Conservation (phyloP, 2,329 filamentous ascomycete species). For the Pseudogymnoascus sp. region DNA sequence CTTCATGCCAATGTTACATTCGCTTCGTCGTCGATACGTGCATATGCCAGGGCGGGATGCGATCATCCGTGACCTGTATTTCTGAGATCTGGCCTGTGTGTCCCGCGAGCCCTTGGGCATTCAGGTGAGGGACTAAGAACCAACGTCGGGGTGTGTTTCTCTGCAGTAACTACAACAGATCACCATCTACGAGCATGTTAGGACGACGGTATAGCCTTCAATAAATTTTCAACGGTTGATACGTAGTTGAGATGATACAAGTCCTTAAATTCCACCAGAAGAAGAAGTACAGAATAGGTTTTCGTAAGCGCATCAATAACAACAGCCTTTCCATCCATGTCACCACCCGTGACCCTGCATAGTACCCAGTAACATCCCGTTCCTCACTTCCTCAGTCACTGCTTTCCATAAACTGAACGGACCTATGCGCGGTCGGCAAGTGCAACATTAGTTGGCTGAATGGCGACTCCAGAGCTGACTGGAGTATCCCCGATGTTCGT, state of each 20-base stretch:
- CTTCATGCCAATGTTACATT: background rate
- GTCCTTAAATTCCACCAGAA: background rate
- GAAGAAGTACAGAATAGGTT: background rate
- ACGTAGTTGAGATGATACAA: background rate
- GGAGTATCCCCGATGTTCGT: background rate
- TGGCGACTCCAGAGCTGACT: background rate
- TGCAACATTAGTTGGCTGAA: background rate
- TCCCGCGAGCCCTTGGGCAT: background rate
- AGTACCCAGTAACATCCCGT: background rate
- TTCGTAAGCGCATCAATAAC: background rate
- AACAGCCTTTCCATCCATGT: background rate
- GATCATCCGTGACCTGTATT: background rate
- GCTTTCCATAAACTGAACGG: background rate
- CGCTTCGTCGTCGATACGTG: background rate
- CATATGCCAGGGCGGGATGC: background rate
- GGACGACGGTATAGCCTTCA: background rate
- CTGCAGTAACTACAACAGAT: background rate
- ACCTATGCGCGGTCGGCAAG: background rate
- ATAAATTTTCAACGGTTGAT: background rate
- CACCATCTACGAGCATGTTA: background rate
- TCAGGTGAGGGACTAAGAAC: background rate
- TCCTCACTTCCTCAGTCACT: background rate
- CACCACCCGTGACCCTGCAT: background rate
- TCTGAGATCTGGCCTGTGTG: background rate
- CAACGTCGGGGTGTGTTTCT: background rate